These are phyloP conservation scores for Wallacemonas rigidus DNA, from an alignment of 208 protist species.

Conservation along the genomic window DNA sequence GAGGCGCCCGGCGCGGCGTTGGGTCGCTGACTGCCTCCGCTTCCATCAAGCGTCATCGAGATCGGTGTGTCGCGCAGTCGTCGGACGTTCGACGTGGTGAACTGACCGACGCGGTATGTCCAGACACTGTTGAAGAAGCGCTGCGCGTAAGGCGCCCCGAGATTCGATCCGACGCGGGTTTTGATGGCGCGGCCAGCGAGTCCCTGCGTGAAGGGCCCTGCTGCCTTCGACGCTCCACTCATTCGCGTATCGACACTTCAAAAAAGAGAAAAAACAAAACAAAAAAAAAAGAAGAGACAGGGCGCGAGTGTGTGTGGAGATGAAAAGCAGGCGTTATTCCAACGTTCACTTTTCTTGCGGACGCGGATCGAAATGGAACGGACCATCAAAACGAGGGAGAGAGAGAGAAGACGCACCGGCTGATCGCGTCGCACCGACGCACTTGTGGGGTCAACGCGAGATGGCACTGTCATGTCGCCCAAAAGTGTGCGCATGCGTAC, in stretches of 20 bases:
- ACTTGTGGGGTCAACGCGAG: too few relatives aligned
- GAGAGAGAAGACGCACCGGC: neutral
- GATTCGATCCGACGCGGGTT: conserved; percentile 71
- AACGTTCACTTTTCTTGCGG: neutral
- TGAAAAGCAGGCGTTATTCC: neutral
- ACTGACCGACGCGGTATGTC: conserved; percentile 80
- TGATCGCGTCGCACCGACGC: too few relatives aligned
- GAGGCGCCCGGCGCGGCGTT: conserved; percentile 6
- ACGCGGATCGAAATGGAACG: neutral
- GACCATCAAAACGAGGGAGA: neutral
- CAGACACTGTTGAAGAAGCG: conserved; percentile 79
- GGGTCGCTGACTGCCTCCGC: neutral
- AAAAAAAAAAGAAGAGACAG: too few relatives aligned
- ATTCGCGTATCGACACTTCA: too few relatives aligned
- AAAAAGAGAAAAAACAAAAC: too few relatives aligned
- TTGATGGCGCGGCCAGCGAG: conserved; percentile 64
- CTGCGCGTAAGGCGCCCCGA: conserved; percentile 54
- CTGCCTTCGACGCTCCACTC: neutral
- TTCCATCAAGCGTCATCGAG: conserved; percentile 44
- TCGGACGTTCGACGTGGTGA: conserved; percentile 80
- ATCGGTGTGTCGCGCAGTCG: conserved; percentile 61
- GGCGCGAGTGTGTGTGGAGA: neutral
- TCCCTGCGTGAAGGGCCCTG: conserved; percentile 41
- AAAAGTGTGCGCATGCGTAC: too few relatives aligned
- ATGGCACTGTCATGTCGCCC: too few relatives aligned